Evolutionary conservation across 768 basidiomycete species (phyloP).

Genomic region (Tulasnella sp.): DNA sequence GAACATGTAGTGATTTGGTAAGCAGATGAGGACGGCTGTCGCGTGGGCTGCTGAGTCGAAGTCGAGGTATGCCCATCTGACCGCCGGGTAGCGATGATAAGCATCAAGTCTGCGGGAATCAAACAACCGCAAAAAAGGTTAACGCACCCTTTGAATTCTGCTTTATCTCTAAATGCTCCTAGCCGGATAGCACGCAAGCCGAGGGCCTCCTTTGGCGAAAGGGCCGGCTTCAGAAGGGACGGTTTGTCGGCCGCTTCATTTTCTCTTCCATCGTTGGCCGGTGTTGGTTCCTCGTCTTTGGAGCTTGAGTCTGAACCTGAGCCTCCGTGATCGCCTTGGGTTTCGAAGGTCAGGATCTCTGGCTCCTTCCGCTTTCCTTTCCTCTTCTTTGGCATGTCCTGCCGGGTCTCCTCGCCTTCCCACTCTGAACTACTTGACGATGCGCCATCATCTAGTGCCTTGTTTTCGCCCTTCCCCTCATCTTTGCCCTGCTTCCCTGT

Average conservation of each 20-base stretch:
- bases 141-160: conserved; percentile 88
- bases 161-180: conserved; percentile 95
- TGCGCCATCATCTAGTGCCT: conserved; percentile 34
- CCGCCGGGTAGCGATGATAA: conserved; percentile 63
- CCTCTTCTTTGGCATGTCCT: conserved; percentile 51
- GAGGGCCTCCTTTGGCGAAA: conserved; percentile 31
- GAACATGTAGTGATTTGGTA: conserved; percentile 77
- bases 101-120: conserved; percentile 39
- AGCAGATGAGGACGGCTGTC: conserved; percentile 74
- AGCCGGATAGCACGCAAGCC: conserved; percentile 69
- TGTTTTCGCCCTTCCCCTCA: conserved; percentile 33
- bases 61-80: conserved; percentile 76
- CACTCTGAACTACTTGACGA: conserved; percentile 37
- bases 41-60: conserved; percentile 76
- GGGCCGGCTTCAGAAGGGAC: conserved; percentile 30
- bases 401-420: neutral
- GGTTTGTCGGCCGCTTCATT: conserved; percentile 23
- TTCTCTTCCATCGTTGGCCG: neutral
- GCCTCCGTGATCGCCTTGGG: neutral
- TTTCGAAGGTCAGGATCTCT: conserved; percentile 21
- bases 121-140: neutral
- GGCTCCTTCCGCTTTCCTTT: conserved; percentile 25
- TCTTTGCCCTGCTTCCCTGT: conserved; percentile 39
- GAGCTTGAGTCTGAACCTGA: neutral
- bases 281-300: neutral